Conservation (phyloP, 2,329 filamentous ascomycete genomes). For the Calonectria pseudoturangicola region DNA sequence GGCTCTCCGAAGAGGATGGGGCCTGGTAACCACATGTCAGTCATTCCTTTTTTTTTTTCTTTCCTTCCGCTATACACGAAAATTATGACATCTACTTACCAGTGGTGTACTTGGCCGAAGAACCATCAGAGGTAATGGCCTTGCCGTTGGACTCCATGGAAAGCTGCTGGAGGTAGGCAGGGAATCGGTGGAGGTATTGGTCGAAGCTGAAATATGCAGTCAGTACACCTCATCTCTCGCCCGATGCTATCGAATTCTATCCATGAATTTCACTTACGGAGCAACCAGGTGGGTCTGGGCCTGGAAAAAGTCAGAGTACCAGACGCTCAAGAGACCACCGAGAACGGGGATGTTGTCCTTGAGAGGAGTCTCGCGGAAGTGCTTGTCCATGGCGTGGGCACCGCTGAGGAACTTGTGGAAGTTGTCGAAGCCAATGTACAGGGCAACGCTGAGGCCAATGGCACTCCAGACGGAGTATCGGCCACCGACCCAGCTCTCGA, state of each 20-base stretch:
- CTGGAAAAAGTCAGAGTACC: slow-evolving; percentile 99
- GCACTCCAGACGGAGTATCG: slow-evolving; percentile 99
- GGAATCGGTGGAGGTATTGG: slow-evolving; percentile 99
- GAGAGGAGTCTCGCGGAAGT: slow-evolving; percentile 93
- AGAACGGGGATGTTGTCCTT: slow-evolving; percentile 96
- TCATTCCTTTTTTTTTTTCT: not conserved
- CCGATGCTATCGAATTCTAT: not conserved
- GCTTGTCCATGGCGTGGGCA: slow-evolving; percentile 98
- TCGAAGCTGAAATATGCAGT: slow-evolving; percentile 80
- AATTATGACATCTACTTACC: slow-evolving; percentile 62
- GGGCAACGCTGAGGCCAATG: slow-evolving; percentile 93
- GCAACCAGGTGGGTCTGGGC: slow-evolving; percentile 98
- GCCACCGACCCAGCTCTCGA: slow-evolving; percentile 98
- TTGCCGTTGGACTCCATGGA: slow-evolving; percentile 99
- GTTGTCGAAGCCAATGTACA: slow-evolving; percentile 98
- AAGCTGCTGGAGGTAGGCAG: slow-evolving; percentile 98
- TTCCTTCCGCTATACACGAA: not conserved
- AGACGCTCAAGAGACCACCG: slow-evolving; percentile 94
- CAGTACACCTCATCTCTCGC: slow-evolving; percentile 19
- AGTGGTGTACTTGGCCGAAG: slow-evolving; percentile 97
- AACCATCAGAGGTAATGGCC: slow-evolving; percentile 91
- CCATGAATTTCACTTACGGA: slow-evolving; percentile 76
- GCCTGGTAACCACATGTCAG: slow-evolving; percentile 64
- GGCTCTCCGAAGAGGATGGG: slow-evolving; percentile 98
- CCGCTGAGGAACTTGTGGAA: slow-evolving; percentile 97